Percentiles rank a stretch among this genome's conserved stretches.
Evolutionary conservation across 352 stramenopile genomes (phyloP).

Genomic region (Phytophthora parvispora): DNA sequence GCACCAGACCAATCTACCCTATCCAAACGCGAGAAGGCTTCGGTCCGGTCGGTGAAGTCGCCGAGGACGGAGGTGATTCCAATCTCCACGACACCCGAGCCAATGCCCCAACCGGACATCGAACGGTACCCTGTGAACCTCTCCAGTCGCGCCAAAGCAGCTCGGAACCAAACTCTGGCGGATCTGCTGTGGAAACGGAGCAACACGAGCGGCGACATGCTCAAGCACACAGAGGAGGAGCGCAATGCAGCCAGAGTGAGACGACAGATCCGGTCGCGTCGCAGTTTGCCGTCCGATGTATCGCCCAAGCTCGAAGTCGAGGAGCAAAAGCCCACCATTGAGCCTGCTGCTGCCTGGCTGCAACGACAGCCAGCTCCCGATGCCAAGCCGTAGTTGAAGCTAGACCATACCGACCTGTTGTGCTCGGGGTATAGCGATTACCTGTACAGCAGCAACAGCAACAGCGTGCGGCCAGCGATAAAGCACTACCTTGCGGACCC

Average conservation of each 20-base stretch:
- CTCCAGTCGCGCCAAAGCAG: constrained; percentile 7
- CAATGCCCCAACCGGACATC: background rate
- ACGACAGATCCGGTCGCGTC: background rate
- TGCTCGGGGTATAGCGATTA: too few species aligned
- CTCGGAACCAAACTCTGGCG: constrained; percentile 3
- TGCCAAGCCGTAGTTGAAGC: too few species aligned
- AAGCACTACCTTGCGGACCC: too few species aligned
- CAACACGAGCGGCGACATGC: constrained; percentile 7
- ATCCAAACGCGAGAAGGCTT: background rate
- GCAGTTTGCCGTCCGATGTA: background rate
- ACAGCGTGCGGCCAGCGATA: too few species aligned
- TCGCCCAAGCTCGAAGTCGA: background rate
- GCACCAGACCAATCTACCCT: background rate
- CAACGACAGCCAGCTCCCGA: too few species aligned
- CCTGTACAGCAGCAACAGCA: too few species aligned
- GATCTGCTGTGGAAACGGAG: constrained; percentile 20
- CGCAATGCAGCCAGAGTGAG: background rate
- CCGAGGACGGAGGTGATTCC: background rate
- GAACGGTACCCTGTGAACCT: constrained; percentile 6
- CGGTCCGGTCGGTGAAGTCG: background rate
- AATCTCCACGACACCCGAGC: background rate
- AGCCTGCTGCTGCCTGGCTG: background rate
- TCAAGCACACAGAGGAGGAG: background rate
- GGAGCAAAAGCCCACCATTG: background rate
- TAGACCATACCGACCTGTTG: too few species aligned